These are phyloP conservation scores for Podospora australis DNA, from an alignment of 495 filamentous ascomycete genomes.

Conservation along the genomic window DNA sequence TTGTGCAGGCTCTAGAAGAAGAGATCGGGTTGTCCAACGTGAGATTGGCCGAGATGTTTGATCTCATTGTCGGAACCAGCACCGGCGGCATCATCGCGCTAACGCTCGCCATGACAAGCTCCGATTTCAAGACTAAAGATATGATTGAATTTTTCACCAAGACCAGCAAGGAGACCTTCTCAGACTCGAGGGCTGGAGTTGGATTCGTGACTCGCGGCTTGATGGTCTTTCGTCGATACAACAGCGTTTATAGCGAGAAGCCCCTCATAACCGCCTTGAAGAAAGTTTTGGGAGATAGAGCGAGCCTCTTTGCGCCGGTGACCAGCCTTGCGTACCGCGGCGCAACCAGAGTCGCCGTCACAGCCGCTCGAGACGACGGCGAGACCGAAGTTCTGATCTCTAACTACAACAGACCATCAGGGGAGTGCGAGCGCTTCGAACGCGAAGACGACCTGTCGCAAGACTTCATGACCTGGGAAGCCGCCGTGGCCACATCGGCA, in stretches of 20 bases:
- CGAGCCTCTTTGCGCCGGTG: background rate
- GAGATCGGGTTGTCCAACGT: background rate
- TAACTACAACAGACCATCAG: slow-evolving; percentile 7
- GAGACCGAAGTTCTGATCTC: background rate
- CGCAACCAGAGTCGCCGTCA: slow-evolving; percentile 6
- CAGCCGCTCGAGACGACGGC: slow-evolving; percentile 3
- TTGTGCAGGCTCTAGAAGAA: background rate
- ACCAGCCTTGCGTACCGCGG: background rate
- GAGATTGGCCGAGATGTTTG: background rate
- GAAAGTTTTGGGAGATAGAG: background rate
- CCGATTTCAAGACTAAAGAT: background rate
- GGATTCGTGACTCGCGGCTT: background rate
- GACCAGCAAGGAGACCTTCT: background rate
- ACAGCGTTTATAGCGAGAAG: background rate
- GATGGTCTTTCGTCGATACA: background rate
- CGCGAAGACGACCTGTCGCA: background rate
- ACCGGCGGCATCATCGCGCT: slow-evolving; percentile 4
- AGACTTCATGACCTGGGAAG: slow-evolving; percentile 5
- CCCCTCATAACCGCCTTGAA: background rate
- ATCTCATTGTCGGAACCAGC: slow-evolving; percentile 7
- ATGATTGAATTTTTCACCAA: background rate
- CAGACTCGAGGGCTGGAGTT: background rate
- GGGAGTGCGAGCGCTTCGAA: no score
- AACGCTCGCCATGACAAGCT: background rate
- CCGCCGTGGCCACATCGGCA: slow-evolving; percentile 4